Evolutionary conservation across 2,329 filamentous ascomycete species (phyloP), one percentile per base, ranked within the genome.

Genomic region (Lasiodiplodia citricola): DNA sequence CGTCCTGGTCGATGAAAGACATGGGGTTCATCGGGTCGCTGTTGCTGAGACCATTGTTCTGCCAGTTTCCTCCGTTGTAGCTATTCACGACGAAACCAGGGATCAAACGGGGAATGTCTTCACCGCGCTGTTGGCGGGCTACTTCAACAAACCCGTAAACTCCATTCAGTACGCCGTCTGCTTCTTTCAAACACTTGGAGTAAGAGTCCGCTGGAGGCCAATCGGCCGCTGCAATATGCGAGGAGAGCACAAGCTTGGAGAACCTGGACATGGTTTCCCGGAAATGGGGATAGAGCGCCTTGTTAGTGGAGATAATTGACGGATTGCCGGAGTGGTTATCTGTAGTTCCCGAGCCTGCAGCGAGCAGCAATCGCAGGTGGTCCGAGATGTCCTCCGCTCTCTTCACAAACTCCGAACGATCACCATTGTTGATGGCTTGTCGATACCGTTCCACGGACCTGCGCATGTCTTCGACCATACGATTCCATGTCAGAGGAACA

Each of bases 201-300:
- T 95, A 92, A 0, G 95, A 96, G 80, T 99, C 96, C 18, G 93
- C 90, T 67, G 95, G 94, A 10, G 95, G 94, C 89, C 94, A 98
- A 81, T 99, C 96, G 41, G 95, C 93, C 6, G 95, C 94, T 50
- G 96, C 96, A 77, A 99, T 97, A 78, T 99, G 96, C 16, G 96
- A 98, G 2, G 96, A 99, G 60, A 99, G 90, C 55, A 99, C 96
- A 11, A 99, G 86, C 80, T 99, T 99, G n/a, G 96, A 98, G 79
- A 99, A 99, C 75, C 97, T 94, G 55, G 96, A 98, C 96, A 99
- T 99, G 90, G 98, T 98, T 78, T 98, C 96, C 66, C 96, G 87
- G 81, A 99, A 99, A 80, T 98, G 94, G 28, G 96, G 96, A 77
- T 98, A 98, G 18, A 99, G 84, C 0, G 94, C 92, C 80, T 98